Conservation (phyloP, 2,329 filamentous ascomycete species). For the Aspergillus tanneri region DNA sequence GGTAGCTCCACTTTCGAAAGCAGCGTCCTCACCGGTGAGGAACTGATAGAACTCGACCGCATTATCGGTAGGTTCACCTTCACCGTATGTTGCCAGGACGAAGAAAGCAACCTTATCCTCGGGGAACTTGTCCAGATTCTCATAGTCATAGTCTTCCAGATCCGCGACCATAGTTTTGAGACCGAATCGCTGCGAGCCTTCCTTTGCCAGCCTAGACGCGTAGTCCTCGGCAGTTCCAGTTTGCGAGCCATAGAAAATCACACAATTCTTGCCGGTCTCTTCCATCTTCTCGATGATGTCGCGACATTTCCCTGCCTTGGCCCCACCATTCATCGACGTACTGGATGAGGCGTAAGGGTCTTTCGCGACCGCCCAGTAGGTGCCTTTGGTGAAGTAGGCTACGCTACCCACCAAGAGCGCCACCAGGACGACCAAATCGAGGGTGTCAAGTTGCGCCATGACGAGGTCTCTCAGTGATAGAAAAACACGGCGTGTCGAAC, state of each 20-base stretch:
- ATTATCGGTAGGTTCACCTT: conserved; percentile 98
- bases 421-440: conserved; percentile 90
- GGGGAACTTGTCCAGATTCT: conserved; percentile 85
- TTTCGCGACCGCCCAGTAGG: conserved; percentile 76
- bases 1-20: conserved; percentile 69
- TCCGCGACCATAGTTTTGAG: conserved; percentile 98
- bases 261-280: conserved; percentile 91
- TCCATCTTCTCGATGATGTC: conserved; percentile 97
- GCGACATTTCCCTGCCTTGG: conserved; percentile 79
- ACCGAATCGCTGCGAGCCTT: conserved; percentile 93
- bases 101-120: conserved; percentile 93
- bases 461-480: conserved; percentile 11
- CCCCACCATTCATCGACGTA: conserved; percentile 58
- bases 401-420: conserved; percentile 80
- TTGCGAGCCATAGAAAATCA: conserved; percentile 98
- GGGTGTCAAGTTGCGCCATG: conserved; percentile 94
- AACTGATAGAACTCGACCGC: conserved; percentile 99
- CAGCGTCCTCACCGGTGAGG: conserved; percentile 74
- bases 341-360: conserved; percentile 82
- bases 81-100: conserved; percentile 93
- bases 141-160: conserved; percentile 95
- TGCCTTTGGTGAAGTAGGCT: conserved; percentile 98
- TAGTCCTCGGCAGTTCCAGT: conserved; percentile 99
- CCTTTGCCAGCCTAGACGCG: conserved; percentile 91
- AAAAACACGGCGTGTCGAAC: not conserved